These are phyloP conservation scores for Trichoderma pleuroti DNA, from an alignment of 2,329 filamentous ascomycete genomes.

Conservation along the genomic window DNA sequence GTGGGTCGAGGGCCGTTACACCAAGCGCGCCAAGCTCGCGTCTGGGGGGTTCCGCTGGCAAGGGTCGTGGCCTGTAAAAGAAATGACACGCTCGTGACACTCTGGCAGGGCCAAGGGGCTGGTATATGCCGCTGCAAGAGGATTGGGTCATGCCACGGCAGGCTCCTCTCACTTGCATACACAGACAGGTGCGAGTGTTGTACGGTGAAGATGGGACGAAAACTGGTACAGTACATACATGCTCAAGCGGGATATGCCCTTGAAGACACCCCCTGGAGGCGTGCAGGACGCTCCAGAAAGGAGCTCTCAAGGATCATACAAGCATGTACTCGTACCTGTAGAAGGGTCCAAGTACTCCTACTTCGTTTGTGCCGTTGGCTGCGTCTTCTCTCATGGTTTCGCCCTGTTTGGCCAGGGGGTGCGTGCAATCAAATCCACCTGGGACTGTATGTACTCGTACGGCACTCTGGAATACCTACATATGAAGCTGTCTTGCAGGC, in stretches of 20 bases:
- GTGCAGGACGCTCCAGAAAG: neutral
- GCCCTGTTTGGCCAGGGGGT: neutral
- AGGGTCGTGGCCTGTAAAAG: neutral
- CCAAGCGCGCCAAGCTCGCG: conserved; percentile 7
- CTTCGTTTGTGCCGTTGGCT: neutral
- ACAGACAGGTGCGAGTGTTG: neutral
- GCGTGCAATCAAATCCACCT: neutral
- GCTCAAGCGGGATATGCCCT: neutral
- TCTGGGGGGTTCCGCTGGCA: conserved; percentile 8
- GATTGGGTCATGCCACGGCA: conserved; percentile 8
- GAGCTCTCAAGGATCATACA: neutral
- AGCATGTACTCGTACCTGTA: neutral
- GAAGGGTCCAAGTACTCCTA: neutral
- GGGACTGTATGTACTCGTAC: neutral
- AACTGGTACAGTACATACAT: neutral
- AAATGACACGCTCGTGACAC: conserved; percentile 13
- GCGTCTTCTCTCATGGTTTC: neutral
- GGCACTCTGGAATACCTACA: no score
- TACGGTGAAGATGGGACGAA: neutral
- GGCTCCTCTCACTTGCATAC: conserved; percentile 6
- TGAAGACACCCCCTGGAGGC: neutral
- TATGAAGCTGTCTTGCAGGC: neutral
- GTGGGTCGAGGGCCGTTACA: conserved; percentile 2
- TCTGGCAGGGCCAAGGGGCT: neutral
- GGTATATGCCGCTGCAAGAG: neutral